Evolutionary conservation across 2,329 filamentous ascomycete genomes (phyloP).

Genomic region (Ascocoryne sarcoides): DNA sequence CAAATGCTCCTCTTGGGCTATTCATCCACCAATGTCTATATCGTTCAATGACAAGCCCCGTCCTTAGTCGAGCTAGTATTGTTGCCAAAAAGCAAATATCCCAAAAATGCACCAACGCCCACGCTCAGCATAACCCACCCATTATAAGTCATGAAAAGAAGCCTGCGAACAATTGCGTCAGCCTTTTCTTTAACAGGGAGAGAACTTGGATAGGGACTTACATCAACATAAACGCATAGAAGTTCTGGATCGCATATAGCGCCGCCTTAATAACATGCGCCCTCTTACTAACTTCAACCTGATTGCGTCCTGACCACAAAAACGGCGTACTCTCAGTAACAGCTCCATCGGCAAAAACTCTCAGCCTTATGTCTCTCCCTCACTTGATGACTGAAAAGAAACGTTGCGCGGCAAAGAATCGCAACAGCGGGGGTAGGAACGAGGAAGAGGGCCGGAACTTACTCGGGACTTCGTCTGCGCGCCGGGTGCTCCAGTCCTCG

Average conservation of each 20-base stretch:
- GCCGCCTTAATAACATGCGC: constrained; percentile 71
- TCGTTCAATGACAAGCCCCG: constrained; percentile 72
- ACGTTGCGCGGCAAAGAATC: neutral
- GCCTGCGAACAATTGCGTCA: constrained; percentile 44
- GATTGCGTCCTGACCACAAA: constrained; percentile 65
- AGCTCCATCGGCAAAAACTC: constrained; percentile 19
- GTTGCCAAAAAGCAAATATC: constrained; percentile 74
- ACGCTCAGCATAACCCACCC: constrained; percentile 95
- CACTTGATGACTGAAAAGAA: neutral
- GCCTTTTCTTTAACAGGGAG: neutral
- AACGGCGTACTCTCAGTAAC: constrained; percentile 55
- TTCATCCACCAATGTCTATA: too few relatives aligned
- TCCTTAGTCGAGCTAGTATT: constrained; percentile 67
- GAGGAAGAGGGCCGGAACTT: constrained; percentile 14
- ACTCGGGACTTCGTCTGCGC: constrained; percentile 22
- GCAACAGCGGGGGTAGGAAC: constrained; percentile 2
- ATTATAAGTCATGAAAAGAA: constrained; percentile 99
- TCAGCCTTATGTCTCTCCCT: constrained; percentile 15
- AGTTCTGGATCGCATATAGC: constrained; percentile 88
- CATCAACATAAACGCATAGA: constrained; percentile 99
- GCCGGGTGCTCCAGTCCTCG: constrained; percentile 42
- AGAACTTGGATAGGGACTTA: too few relatives aligned
- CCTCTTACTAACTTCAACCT: constrained; percentile 51
- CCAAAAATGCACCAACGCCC: constrained; percentile 77
- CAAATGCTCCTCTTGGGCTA: too few relatives aligned